Conservation (phyloP, 2,329 filamentous ascomycete genomes). For the Epichloe aotearoae region DNA sequence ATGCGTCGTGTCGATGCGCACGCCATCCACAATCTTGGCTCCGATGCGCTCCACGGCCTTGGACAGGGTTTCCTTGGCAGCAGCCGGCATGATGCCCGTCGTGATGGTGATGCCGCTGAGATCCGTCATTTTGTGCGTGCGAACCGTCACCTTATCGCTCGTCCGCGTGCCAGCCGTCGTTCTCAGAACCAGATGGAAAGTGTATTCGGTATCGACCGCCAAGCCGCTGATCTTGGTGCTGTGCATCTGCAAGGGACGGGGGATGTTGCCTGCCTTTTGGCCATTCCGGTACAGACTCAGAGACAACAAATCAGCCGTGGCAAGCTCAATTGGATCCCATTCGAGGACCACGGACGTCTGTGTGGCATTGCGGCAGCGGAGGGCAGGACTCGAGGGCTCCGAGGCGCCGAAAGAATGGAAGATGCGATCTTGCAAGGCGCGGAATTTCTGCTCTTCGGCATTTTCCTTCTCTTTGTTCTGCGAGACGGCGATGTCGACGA, state of each 20-base stretch:
- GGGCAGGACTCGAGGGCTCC: constrained; percentile 61
- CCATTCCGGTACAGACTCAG: constrained; percentile 90
- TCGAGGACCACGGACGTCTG: constrained; percentile 97
- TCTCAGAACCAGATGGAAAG: constrained; percentile 81
- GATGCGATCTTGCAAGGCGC: constrained; percentile 78
- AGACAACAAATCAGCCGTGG: constrained; percentile 80
- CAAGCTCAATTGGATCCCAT: constrained; percentile 90
- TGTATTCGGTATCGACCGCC: constrained; percentile 93
- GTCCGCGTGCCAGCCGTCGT: constrained; percentile 80
- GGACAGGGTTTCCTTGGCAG: constrained; percentile 58
- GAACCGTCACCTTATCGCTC: constrained; percentile 71
- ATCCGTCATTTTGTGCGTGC: constrained; percentile 98
- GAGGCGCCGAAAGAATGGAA: constrained; percentile 71
- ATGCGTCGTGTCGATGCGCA: constrained; percentile 95
- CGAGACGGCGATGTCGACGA: constrained; percentile 92
- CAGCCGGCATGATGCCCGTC: constrained; percentile 66
- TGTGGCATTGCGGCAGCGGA: constrained; percentile 91
- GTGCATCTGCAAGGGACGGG: constrained; percentile 71
- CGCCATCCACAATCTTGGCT: constrained; percentile 77
- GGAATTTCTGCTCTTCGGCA: constrained; percentile 62
- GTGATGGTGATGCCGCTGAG: constrained; percentile 91
- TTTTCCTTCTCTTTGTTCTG: constrained; percentile 73
- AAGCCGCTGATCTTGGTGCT: constrained; percentile 95
- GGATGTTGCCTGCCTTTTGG: constrained; percentile 92
- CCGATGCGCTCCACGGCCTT: constrained; percentile 77